Evolutionary conservation across 495 filamentous ascomycete genomes (phyloP), one percentile per base, ranked within the genome.

Genomic region (Annulohypoxylon bovei): DNA sequence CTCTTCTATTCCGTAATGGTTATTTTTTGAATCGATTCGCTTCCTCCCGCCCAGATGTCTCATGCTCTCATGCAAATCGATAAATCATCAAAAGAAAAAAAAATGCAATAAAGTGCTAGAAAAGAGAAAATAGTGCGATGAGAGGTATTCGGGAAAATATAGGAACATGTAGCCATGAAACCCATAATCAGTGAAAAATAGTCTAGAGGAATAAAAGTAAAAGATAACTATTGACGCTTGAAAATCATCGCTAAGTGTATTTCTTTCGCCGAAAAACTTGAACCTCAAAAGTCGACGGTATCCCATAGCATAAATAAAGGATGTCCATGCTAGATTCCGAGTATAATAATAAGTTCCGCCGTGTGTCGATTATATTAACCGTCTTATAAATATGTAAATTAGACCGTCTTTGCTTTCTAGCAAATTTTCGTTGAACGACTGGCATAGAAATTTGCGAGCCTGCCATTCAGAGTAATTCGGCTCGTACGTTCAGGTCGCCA

Each of bases 11-110:
- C 55, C 37, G 8, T 56, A 22, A 28, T n/a, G 27, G 62, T 23
- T 62, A 20, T 64, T 59, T 70, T 49, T 52, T 27, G 9, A 68
- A 42, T 60, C 30, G 22, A 50, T 22, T 42, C 28, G 50, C 57
- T 50, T 62, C 49, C 56, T 47, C 54, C 62, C 47, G 16, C 22
- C 60, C 53, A 22, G 27, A 62, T 50, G 16, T 49, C 16, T 66
- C 56, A 52, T 71, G 46, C 47, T 27, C 61, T 65, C 61, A 61
- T 65, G 62, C 55, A 55, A 37, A 28, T 61, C 57, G 47, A 59
- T 59, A n/a, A 62, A 50, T 62, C 58, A 20, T 52, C 6, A 40
- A 50, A 18, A 37, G 12, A 18, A 33, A 27, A 49, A 46, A 7
- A 11, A 47, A 46, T 5, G 25, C 46, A 54, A 44, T n/a, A 23